Evolutionary conservation across 2,329 filamentous ascomycete species (phyloP).

Genomic region (Venturia asperata): DNA sequence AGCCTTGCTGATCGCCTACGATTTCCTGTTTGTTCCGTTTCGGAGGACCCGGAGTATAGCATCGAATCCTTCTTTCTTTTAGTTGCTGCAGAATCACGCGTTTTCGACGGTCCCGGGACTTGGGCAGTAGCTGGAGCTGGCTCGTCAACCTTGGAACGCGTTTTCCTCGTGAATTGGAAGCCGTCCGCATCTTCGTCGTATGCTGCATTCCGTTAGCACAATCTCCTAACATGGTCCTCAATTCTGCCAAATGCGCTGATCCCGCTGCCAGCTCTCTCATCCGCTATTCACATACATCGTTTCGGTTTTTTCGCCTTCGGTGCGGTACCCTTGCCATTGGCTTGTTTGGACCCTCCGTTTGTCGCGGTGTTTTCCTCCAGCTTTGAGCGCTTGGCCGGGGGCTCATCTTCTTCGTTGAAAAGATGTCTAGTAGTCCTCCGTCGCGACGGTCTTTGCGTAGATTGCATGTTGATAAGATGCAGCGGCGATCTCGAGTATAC

Average conservation of each 20-base stretch:
- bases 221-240: neutral
- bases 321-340: conserved; percentile 27
- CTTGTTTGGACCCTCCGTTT: conserved; percentile 1
- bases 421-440: conserved; percentile 41
- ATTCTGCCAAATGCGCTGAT: neutral
- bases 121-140: conserved; percentile 21
- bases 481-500: conserved; percentile 37
- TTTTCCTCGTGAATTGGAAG: conserved; percentile 42
- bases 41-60: conserved; percentile 28
- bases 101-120: conserved; percentile 28
- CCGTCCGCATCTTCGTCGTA: conserved; percentile 43
- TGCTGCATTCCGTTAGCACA: conserved; percentile 28
- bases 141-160: conserved; percentile 26
- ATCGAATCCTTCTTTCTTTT: conserved; percentile 25
- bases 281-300: conserved; percentile 25
- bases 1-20: conserved; percentile 41
- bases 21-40: conserved; percentile 28
- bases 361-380: conserved; percentile 7
- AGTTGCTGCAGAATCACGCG: conserved; percentile 29
- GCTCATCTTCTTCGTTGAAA: conserved; percentile 40
- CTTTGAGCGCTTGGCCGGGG: conserved; percentile 34
- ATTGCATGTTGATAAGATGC: conserved; percentile 42
- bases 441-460: conserved; percentile 39
- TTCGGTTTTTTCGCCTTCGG: conserved; percentile 33
- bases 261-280: neutral